Percentiles rank a stretch among this genome's conserved stretches.
Evolutionary conservation across 805 yeast genomes (phyloP).

Genomic region (Ogataea sp.): DNA sequence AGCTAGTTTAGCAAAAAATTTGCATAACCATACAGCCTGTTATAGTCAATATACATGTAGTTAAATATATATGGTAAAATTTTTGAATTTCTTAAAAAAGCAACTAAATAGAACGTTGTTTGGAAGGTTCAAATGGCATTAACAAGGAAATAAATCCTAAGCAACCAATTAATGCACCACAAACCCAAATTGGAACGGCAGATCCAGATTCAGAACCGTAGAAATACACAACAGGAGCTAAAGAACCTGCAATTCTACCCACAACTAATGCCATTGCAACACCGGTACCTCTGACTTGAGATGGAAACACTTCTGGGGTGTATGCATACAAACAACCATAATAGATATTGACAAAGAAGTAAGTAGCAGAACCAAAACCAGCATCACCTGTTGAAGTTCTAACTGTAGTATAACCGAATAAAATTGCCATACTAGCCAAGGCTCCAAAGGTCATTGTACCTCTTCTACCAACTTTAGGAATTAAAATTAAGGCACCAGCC

Average conservation of each 20-base stretch:
- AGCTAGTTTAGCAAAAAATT: too few species aligned
- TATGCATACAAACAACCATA: constrained; percentile 57
- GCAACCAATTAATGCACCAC: constrained; percentile 45
- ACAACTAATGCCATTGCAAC: constrained; percentile 51
- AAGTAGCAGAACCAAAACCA: constrained; percentile 40
- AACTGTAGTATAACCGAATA: constrained; percentile 58
- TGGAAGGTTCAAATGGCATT: constrained; percentile 44
- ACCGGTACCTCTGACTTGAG: constrained; percentile 48
- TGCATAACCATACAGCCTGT: too few species aligned
- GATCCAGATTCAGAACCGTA: constrained; percentile 41
- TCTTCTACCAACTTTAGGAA: constrained; percentile 41
- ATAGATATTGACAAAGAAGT: constrained; percentile 38
- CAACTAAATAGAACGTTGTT: background rate
- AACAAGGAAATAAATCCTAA: constrained; percentile 36
- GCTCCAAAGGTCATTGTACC: constrained; percentile 50
- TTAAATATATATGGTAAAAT: too few species aligned
- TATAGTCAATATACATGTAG: too few species aligned
- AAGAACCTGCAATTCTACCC: constrained; percentile 43
- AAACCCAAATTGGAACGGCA: constrained; percentile 52
- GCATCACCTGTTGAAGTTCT: constrained; percentile 48
- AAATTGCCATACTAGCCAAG: constrained; percentile 44
- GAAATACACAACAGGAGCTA: constrained; percentile 51
- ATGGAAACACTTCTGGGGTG: constrained; percentile 57
- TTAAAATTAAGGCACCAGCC: constrained; percentile 31
- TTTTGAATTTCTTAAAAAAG: background rate